A percentile compares a stretch with the other conserved stretches of the same genome.
These are phyloP conservation scores for Globisporangium emineosum DNA, from an alignment of 352 stramenopile species.

Conservation along the genomic window DNA sequence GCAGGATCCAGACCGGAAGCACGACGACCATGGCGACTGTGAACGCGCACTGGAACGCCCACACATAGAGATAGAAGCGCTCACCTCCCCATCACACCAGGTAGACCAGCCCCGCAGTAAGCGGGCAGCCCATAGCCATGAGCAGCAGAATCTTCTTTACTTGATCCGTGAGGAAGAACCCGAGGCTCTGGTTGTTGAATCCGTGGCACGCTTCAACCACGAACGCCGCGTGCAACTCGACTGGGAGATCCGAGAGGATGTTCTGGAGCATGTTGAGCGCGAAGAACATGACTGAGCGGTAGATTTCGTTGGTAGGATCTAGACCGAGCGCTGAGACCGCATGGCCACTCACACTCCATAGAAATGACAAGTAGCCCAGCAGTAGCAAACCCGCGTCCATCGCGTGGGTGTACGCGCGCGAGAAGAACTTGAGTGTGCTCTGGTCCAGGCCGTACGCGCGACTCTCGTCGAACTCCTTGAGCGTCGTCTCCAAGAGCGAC, in stretches of 20 bases:
- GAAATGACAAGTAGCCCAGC: slow-evolving; percentile 90
- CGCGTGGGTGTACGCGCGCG: slow-evolving; percentile 86
- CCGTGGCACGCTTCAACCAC: slow-evolving; percentile 95
- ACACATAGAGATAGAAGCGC: slow-evolving; percentile 92
- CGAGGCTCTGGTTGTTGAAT: slow-evolving; percentile 97
- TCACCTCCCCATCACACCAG: slow-evolving; percentile 73
- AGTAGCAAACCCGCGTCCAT: slow-evolving; percentile 87
- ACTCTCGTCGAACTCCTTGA: slow-evolving; percentile 91
- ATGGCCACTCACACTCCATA: slow-evolving; percentile 85
- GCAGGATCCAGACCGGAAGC: slow-evolving; percentile 94
- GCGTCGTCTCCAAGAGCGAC: slow-evolving; percentile 54
- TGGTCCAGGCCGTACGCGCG: too few species aligned
- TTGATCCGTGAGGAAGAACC: slow-evolving; percentile 95
- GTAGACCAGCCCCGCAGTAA: slow-evolving; percentile 53
- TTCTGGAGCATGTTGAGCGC: slow-evolving; percentile 54
- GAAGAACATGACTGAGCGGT: slow-evolving; percentile 65
- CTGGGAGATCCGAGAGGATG: slow-evolving; percentile 53
- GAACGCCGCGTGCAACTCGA: slow-evolving; percentile 92
- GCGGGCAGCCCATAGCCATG: slow-evolving; percentile 62
- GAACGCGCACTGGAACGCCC: slow-evolving; percentile 91
- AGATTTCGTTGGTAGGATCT: slow-evolving; percentile 80
- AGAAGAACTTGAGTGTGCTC: too few species aligned
- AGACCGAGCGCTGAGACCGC: slow-evolving; percentile 53
- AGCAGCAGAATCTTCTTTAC: slow-evolving; percentile 92
- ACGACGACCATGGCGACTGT: slow-evolving; percentile 96